Conservation (phyloP, 768 basidiomycete species). For the Calocera viscosa region DNA sequence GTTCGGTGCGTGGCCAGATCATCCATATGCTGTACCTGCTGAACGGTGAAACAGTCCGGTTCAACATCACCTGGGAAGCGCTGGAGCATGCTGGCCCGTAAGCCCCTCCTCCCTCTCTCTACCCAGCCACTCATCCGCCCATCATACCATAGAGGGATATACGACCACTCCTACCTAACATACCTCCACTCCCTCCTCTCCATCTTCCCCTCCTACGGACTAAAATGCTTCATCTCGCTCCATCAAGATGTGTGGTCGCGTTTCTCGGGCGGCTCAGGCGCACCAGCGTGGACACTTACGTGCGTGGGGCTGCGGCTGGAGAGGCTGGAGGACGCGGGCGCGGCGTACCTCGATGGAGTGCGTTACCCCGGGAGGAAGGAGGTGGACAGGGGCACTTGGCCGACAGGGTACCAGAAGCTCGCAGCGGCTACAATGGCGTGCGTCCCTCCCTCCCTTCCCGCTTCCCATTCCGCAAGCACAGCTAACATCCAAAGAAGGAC, state of each 20-base stretch:
- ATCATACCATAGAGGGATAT: constrained; percentile 42
- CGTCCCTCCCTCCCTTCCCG: not conserved
- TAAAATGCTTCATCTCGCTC: constrained; percentile 62
- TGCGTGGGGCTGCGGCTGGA: constrained; percentile 72
- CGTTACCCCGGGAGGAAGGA: constrained; percentile 62
- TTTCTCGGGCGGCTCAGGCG: constrained; percentile 87
- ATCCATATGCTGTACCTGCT: not conserved
- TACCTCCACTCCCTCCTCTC: constrained; percentile 63
- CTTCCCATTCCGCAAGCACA: not conserved
- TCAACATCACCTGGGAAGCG: constrained; percentile 95
- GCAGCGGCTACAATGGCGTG: constrained; percentile 81
- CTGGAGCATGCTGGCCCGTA: constrained; percentile 88
- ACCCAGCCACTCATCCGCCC: not conserved
- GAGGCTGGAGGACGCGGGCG: constrained; percentile 65
- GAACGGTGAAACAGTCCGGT: constrained; percentile 46
- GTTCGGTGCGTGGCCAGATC: constrained; percentile 44
- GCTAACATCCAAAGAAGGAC: constrained; percentile 39
- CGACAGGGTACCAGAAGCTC: constrained; percentile 85
- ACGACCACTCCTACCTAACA: constrained; percentile 69
- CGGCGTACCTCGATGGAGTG: constrained; percentile 78
- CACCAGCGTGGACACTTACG: constrained; percentile 91
- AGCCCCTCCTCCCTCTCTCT: constrained; percentile 26
- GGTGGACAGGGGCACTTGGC: constrained; percentile 77
- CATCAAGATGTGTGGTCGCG: constrained; percentile 98
- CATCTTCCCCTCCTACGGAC: constrained; percentile 56